These are phyloP conservation scores for Penicillium daleae DNA, from an alignment of 495 filamentous ascomycete genomes.

Conservation along the genomic window DNA sequence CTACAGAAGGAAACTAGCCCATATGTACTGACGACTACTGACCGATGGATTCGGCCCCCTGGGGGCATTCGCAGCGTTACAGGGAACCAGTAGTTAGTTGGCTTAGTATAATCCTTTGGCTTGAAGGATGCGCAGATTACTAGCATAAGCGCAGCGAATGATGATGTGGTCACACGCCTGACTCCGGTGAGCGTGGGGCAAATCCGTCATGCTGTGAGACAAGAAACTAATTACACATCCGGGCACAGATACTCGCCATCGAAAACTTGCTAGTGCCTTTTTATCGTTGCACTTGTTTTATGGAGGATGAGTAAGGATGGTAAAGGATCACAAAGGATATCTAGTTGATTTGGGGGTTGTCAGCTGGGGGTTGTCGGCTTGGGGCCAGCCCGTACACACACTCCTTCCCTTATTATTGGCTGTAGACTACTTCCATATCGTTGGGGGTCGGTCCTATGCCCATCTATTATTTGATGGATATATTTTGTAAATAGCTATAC, in stretches of 20 bases:
- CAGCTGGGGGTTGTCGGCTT: neutral
- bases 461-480: neutral
- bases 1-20: no score
- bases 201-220: neutral
- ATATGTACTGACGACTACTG: neutral
- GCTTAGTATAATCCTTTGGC: neutral
- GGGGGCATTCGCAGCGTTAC: neutral
- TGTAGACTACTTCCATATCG: neutral
- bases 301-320: neutral
- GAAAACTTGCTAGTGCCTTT: neutral
- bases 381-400: neutral
- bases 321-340: neutral
- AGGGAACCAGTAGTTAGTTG: neutral
- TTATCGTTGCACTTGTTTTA: neutral
- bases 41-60: neutral
- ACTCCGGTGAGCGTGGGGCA: slow-evolving; percentile 2
- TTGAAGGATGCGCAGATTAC: neutral
- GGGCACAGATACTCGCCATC: neutral
- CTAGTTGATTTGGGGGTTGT: neutral
- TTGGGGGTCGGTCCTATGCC: neutral
- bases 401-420: neutral
- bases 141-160: neutral
- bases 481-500: neutral
- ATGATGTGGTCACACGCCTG: neutral
- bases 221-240: neutral